Base-by-base conservation (phyloP, 805 yeast genomes). In the Grigorovia yakushimaensis region DNA sequence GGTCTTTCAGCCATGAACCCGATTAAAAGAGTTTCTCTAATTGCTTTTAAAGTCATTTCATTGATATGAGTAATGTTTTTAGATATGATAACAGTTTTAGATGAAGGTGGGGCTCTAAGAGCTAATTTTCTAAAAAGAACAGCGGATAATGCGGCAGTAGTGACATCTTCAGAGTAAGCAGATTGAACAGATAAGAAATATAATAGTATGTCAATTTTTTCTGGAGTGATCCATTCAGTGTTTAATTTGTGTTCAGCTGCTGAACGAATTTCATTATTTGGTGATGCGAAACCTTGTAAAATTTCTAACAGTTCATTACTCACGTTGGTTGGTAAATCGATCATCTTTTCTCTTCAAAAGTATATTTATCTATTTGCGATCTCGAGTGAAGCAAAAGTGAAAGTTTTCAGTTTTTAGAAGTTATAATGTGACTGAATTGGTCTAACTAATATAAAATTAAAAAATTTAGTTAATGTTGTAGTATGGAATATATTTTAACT, bases 101-200 rank as follows among this genome's bases (percentile, higher is more conserved):
- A 62, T 9, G 64, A 56, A 52, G 81, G 80, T 5, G 96, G 95
- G 4, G 88, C 77, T 58, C 81, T 81, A 49, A 83, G 76, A 7
- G 96, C 88, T 53, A 88, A 76, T 59, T 96, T 79, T 64, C 98
- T 77, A 64, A 93, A 87, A 49, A 93, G 68, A 24, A 93, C 96
- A 2, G 97, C 95, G 15, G 93, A 73, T 58, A 88, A 81, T 0
- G 91, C 78, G 49, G 78, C 71, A 5, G 76, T 65, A n/a, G 76
- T 71, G 42, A 80, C 81, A 52, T 75, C 74, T n/a, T 72, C 68
- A 10, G 89, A 86, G 35, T 57, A 59, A 3, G 81, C 73, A 3
- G 96, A 80, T 57, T 83, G 89, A 61, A 84, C 85, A 4, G 96
- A 88, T 43, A 91, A 73, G 56, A 87, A 93, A 2, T 83, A 71